Evolutionary conservation across 1,284 basidiomycete species (phyloP).

Genomic region (Mycena citricolor): DNA sequence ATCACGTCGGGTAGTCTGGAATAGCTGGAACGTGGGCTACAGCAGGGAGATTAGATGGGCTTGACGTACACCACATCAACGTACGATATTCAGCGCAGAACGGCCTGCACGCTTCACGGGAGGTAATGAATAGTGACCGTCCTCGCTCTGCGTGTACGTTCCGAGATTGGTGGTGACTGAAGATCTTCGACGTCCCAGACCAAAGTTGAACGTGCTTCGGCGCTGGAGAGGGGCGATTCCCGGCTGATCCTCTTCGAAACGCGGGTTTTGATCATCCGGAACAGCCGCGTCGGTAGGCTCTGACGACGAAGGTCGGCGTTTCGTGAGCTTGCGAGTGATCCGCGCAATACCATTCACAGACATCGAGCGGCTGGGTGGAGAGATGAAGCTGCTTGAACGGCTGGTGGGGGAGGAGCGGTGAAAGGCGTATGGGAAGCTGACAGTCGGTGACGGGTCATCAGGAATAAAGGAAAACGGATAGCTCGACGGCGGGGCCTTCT

Average conservation of each 20-base stretch:
- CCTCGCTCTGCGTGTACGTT: slow-evolving; percentile 5
- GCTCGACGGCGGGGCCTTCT: slow-evolving; percentile 12
- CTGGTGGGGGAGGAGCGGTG: slow-evolving; percentile 11
- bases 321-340: slow-evolving; percentile 17
- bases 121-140: slow-evolving; percentile 5
- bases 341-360: slow-evolving; percentile 2
- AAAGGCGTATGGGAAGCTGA: slow-evolving; percentile 18
- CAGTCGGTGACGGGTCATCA: slow-evolving; percentile 10
- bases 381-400: slow-evolving; percentile 5
- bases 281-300: not conserved
- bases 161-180: no score
- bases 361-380: slow-evolving; percentile 3
- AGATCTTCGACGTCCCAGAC: slow-evolving; percentile 9
- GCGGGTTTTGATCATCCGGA: slow-evolving; percentile 1
- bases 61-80: not conserved
- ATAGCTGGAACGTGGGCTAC: slow-evolving; percentile 15
- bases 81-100: slow-evolving; percentile 13
- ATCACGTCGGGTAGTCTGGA: slow-evolving; percentile 18
- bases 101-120: slow-evolving; percentile 9
- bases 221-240: slow-evolving; percentile 1
- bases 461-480: slow-evolving; percentile 21
- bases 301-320: slow-evolving; percentile 12
- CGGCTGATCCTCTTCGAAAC: not conserved
- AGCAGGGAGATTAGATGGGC: not conserved
- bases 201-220: slow-evolving; percentile 15